These are phyloP conservation scores for Lojkania enalia DNA, from an alignment of 2,329 filamentous ascomycete genomes.

Conservation along the genomic window DNA sequence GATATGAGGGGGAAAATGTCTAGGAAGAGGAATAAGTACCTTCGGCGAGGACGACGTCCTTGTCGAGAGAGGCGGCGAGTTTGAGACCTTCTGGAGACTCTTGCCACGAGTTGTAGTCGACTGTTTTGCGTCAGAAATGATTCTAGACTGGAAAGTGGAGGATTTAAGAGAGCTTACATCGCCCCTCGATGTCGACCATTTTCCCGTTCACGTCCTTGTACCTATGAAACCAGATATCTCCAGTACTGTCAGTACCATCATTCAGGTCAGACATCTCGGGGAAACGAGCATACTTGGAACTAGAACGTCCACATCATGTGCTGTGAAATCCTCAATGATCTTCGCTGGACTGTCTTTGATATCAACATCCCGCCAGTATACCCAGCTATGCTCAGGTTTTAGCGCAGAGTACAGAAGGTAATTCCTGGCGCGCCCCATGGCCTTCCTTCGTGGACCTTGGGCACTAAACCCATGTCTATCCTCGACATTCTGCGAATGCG, in stretches of 20 bases:
- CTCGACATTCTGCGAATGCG: conserved; percentile 75
- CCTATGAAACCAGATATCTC: conserved; percentile 96
- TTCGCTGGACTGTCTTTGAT: conserved; percentile 85
- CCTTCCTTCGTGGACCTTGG: conserved; percentile 86
- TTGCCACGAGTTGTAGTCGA: conserved; percentile 99
- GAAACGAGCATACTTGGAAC: conserved; percentile 77
- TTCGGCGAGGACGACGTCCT: conserved; percentile 85
- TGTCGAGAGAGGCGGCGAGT: conserved; percentile 72
- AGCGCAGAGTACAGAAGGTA: conserved; percentile 83
- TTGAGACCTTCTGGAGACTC: conserved; percentile 84
- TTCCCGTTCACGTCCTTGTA: conserved; percentile 70
- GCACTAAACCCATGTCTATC: conserved; percentile 84
- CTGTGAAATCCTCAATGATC: conserved; percentile 93
- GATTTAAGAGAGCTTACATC: conserved; percentile 64
- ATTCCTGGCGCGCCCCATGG: conserved; percentile 88
- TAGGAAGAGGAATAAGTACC: conserved; percentile 57
- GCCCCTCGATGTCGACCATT: conserved; percentile 80
- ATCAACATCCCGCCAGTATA: conserved; percentile 98
- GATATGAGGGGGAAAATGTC: not conserved
- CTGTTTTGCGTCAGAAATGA: conserved; percentile 50
- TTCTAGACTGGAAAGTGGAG: not conserved
- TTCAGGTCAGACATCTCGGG: not conserved
- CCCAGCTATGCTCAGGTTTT: conserved; percentile 95
- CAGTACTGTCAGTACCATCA: conserved; percentile 13
- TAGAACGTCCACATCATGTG: conserved; percentile 88